These are phyloP conservation scores for Paradendryphiella salina DNA, from an alignment of 2,329 filamentous ascomycete species.

Conservation along the genomic window DNA sequence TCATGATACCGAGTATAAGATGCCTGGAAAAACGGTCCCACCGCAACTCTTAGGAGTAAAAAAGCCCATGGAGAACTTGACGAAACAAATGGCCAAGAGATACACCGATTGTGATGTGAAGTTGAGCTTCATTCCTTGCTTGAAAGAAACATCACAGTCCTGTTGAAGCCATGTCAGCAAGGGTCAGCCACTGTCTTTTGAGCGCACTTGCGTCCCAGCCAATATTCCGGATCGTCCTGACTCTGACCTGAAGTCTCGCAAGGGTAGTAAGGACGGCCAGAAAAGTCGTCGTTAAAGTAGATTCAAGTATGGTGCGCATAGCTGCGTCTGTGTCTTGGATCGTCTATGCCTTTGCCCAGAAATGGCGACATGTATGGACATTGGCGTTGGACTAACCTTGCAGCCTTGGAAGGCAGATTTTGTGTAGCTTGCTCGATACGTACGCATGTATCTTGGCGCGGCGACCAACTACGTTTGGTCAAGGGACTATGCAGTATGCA, in stretches of 20 bases:
- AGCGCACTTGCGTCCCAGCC: slow-evolving; percentile 53
- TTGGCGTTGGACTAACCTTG: background rate
- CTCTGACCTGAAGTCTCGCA: slow-evolving; percentile 54
- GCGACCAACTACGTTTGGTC: background rate
- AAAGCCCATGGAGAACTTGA: slow-evolving; percentile 56
- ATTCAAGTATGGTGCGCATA: slow-evolving; percentile 44
- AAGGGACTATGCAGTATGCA: background rate
- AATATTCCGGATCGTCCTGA: slow-evolving; percentile 54
- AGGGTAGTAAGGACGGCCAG: slow-evolving; percentile 48
- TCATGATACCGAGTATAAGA: slow-evolving; percentile 51
- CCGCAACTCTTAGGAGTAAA: slow-evolving; percentile 55
- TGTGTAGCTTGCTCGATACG: background rate
- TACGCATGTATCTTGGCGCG: background rate
- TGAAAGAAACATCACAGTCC: slow-evolving; percentile 53
- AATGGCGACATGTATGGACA: background rate
- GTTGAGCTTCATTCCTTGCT: slow-evolving; percentile 52
- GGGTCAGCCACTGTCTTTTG: background rate
- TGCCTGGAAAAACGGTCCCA: slow-evolving; percentile 47
- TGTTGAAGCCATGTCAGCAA: slow-evolving; percentile 17
- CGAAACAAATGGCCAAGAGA: slow-evolving; percentile 51
- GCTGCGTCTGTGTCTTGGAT: background rate
- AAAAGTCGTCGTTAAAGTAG: slow-evolving; percentile 48
- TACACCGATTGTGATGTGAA: slow-evolving; percentile 55
- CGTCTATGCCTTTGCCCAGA: background rate
- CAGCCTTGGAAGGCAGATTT: background rate